phyloP scores from a whole-genome alignment of 1,284 basidiomycete species.

The Bondarzewia mesenterica region DNA sequence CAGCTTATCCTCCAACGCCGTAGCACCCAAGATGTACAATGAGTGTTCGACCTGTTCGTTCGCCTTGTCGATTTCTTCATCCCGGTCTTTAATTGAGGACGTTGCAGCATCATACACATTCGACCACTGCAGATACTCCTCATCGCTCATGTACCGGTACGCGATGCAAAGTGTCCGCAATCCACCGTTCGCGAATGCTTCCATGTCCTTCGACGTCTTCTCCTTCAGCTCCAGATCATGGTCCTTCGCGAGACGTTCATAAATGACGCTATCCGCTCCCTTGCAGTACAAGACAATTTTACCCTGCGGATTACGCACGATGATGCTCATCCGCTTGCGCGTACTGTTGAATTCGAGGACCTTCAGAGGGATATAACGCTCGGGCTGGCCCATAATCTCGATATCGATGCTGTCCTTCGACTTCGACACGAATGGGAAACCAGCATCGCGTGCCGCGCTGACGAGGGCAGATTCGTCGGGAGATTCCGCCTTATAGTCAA shows the following conservation, averaged over 20 bases:
- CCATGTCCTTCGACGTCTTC: slow-evolving; percentile 80
- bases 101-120: slow-evolving; percentile 76
- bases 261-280: slow-evolving; percentile 95
- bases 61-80: slow-evolving; percentile 87
- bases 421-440: slow-evolving; percentile 85
- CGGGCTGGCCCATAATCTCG: slow-evolving; percentile 84
- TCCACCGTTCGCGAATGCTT: slow-evolving; percentile 89
- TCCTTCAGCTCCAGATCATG: slow-evolving; percentile 74
- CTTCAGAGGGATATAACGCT: slow-evolving; percentile 75
- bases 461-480: slow-evolving; percentile 95
- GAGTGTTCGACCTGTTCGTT: slow-evolving; percentile 80
- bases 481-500: slow-evolving; percentile 94
- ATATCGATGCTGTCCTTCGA: slow-evolving; percentile 77
- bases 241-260: slow-evolving; percentile 69
- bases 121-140: slow-evolving; percentile 84
- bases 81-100: slow-evolving; percentile 69
- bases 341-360: slow-evolving; percentile 91
- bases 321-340: slow-evolving; percentile 89
- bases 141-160: slow-evolving; percentile 72
- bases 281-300: slow-evolving; percentile 85
- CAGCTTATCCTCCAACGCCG: slow-evolving; percentile 93
- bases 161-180: slow-evolving; percentile 89
- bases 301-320: slow-evolving; percentile 80
- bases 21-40: slow-evolving; percentile 83
- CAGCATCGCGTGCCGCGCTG: slow-evolving; percentile 84